phyloP scores from a whole-genome alignment of 208 protist species.

The Leishmania mexicana region DNA sequence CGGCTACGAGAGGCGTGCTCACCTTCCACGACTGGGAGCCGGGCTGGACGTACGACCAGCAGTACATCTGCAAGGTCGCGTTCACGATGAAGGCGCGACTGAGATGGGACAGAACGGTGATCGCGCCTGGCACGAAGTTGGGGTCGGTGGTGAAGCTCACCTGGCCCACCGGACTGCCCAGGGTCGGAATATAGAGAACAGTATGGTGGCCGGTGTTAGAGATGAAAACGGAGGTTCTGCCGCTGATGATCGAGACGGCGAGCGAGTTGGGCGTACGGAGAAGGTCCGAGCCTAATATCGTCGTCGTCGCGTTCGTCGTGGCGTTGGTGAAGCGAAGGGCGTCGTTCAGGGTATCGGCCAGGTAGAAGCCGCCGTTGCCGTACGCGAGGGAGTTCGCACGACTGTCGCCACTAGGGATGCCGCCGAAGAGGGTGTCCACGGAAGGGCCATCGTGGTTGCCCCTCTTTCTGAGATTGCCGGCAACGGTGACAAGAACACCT shows the following conservation, averaged over 20 bases:
- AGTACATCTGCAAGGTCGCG: conserved; percentile 7
- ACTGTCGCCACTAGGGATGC: conserved; percentile 10
- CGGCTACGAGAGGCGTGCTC: neutral
- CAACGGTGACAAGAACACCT: conserved; percentile 42
- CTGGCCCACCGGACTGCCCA: conserved; percentile 12
- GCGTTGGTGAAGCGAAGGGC: conserved; percentile 45
- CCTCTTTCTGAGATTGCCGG: conserved; percentile 32
- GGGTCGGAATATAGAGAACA: conserved; percentile 30
- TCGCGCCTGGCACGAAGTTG: conserved; percentile 3
- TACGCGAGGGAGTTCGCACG: conserved; percentile 30
- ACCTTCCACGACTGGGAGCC: conserved; percentile 3
- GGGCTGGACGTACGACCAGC: conserved; percentile 6
- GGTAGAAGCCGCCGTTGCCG: conserved; percentile 25
- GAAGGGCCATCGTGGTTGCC: conserved; percentile 39
- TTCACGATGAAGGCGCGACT: conserved; percentile 14
- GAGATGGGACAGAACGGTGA: conserved; percentile 4
- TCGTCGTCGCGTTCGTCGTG: conserved; percentile 30
- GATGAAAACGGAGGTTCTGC: conserved; percentile 36
- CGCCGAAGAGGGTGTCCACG: conserved; percentile 34
- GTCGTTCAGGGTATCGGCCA: conserved; percentile 70
- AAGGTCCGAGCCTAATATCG: conserved; percentile 12
- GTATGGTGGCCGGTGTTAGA: conserved; percentile 44
- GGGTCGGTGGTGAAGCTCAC: neutral
- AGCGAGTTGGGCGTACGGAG: neutral
- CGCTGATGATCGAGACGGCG: neutral